Evolutionary conservation across 2,329 filamentous ascomycete species (phyloP), one percentile per base, ranked within the genome.

Genomic region (Colletotrichum magnum): DNA sequence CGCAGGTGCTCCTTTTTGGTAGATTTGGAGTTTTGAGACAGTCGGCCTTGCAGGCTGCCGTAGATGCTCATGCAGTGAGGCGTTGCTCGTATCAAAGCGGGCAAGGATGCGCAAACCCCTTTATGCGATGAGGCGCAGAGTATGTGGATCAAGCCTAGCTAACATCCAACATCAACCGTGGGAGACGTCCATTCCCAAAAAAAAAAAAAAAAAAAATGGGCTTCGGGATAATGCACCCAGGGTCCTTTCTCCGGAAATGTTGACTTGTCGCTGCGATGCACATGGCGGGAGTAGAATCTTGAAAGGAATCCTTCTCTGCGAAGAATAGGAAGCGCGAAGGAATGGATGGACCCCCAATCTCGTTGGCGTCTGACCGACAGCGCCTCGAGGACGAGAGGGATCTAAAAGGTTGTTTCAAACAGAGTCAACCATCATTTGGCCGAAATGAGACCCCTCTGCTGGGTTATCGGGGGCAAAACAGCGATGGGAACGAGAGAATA

Each of bases 111-210:
- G 12, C 36, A 15, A 47, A 64, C 48, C 66, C 62, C 67, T 69
- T 69, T 69, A 69, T 69, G 62, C 67, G 36, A 47, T 47, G 67
- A 61, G 67, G 62, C 67, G 66, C 62, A 50, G 51, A 66, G 66
- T 18, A 32, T 21, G 62, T 66, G 66, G 66, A 45, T 41, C 58
- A 16, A 26, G 24, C 32, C 7, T 3, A 24, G 21, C 21, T 2
- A 24, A 24, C 32, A 12, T 61, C 24, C 51, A 67, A 52, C 62
- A 43, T 61, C 45, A 18, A 28, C 41, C 16, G 28, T 45, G 21
- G 21, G 28, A 43, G 41, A 60, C 45, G 62, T 54, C n/a, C 50
- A 36, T 48, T 39, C 41, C 50, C 18, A 18, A 18, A 18, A 18
- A 18, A 18, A 36, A 48, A n/a, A 28, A 28, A 61, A 36, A 47